Conservation (phyloP, 352 stramenopile species). For the Phytopythium litorale region DNA sequence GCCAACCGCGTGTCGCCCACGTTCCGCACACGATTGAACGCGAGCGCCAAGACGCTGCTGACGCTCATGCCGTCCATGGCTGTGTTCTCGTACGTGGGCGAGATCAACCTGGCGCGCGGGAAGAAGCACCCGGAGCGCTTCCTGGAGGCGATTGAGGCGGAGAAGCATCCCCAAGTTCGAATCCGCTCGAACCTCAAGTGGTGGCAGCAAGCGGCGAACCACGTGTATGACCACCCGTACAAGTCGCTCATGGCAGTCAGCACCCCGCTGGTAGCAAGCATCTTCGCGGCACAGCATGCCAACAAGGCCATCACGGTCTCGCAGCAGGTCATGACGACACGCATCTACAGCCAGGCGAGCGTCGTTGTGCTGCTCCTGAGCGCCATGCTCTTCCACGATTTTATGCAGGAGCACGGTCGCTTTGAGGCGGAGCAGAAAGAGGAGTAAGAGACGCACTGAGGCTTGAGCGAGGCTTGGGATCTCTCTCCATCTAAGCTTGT, state of each 20-base stretch:
- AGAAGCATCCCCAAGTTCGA: constrained; percentile 14
- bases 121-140: constrained; percentile 68
- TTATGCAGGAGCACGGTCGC: constrained; percentile 66
- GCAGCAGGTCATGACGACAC: constrained; percentile 87
- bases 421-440: constrained; percentile 37
- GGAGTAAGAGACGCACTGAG: background rate
- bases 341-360: constrained; percentile 74
- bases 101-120: constrained; percentile 55
- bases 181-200: constrained; percentile 32
- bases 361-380: constrained; percentile 67
- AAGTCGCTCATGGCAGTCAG: constrained; percentile 45
- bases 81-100: constrained; percentile 61
- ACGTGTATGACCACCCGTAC: constrained; percentile 82
- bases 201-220: constrained; percentile 66
- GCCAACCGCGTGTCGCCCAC: constrained; percentile 59
- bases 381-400: constrained; percentile 86
- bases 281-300: constrained; percentile 64
- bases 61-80: constrained; percentile 57
- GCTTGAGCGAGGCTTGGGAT: too few relatives aligned
- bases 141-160: constrained; percentile 34
- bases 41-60: constrained; percentile 74
- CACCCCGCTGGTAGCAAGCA: constrained; percentile 61
- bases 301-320: constrained; percentile 68
- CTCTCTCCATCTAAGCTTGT: too few relatives aligned
- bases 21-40: constrained; percentile 67